Conservation (phyloP, 345 rosid genomes). For the Hypericum androsaemum region DNA sequence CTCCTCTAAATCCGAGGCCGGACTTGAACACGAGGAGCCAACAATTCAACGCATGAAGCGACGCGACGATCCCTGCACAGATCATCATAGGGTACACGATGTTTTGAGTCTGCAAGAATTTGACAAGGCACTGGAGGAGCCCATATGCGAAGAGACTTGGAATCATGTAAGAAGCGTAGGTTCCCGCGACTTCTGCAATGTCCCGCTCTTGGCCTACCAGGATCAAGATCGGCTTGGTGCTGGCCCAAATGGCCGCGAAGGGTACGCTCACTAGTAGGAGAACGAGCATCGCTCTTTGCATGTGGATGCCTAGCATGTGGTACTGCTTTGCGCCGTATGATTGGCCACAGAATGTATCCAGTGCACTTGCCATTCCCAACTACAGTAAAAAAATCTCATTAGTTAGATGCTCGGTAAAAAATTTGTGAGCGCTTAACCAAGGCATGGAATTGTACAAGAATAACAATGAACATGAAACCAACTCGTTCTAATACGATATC, state of each 20-base stretch:
- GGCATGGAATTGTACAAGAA: too few species aligned
- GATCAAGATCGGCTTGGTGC: slow-evolving; percentile 41
- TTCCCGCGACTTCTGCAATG: slow-evolving; percentile 53
- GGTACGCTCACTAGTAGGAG: slow-evolving; percentile 37
- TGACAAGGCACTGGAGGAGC: slow-evolving; percentile 59
- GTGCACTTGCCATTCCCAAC: slow-evolving; percentile 62
- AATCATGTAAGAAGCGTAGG: slow-evolving; percentile 55
- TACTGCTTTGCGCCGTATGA: slow-evolving; percentile 58
- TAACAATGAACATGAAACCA: too few species aligned
- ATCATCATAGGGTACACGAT: slow-evolving; percentile 63
- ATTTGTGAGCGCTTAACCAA: too few species aligned
- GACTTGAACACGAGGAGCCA: slow-evolving; percentile 56
- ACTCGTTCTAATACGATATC: too few species aligned
- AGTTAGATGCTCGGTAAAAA: too few species aligned
- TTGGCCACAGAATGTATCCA: slow-evolving; percentile 66
- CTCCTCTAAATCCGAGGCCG: slow-evolving; percentile 58
- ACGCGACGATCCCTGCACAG: slow-evolving; percentile 44
- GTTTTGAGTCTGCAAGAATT: slow-evolving; percentile 73
- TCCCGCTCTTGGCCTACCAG: slow-evolving; percentile 42
- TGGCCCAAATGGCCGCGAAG: slow-evolving; percentile 50
- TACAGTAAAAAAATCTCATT: slow-evolving; percentile 1
- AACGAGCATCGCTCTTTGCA: slow-evolving; percentile 57
- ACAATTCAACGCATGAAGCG: slow-evolving; percentile 45
- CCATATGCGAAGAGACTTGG: slow-evolving; percentile 63
- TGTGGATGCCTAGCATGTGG: slow-evolving; percentile 53